Conservation (phyloP, 495 filamentous ascomycete species). For the Aspergillus conjunctus region DNA sequence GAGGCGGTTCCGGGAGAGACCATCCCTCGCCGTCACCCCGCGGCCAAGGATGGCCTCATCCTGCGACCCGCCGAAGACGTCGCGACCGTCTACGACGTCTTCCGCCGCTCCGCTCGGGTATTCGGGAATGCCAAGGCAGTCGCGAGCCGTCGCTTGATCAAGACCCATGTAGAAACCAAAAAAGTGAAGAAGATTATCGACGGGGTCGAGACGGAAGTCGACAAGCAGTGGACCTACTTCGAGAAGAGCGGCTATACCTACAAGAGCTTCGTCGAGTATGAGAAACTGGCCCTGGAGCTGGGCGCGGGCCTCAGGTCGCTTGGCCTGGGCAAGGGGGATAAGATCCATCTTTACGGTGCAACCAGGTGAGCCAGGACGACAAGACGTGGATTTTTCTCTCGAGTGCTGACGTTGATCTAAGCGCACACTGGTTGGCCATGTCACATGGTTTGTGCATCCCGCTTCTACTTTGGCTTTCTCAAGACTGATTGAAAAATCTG, state of each 20-base stretch:
- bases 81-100: constrained; percentile 82
- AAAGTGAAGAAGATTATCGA: constrained; percentile 97
- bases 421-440: constrained; percentile 77
- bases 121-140: constrained; percentile 89
- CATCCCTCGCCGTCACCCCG: constrained; percentile 78
- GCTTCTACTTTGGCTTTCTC: not conserved
- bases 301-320: constrained; percentile 80
- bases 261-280: constrained; percentile 86
- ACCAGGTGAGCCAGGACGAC: constrained; percentile 58
- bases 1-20: constrained; percentile 83
- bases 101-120: constrained; percentile 73
- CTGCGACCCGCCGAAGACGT: constrained; percentile 69
- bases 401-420: constrained; percentile 25
- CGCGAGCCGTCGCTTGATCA: constrained; percentile 76
- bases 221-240: constrained; percentile 96
- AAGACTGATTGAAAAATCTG: not conserved
- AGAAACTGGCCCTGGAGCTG: constrained; percentile 69
- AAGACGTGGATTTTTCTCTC: not conserved
- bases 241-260: constrained; percentile 88
- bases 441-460: constrained; percentile 56
- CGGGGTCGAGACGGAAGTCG: constrained; percentile 82
- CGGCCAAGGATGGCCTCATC: constrained; percentile 69
- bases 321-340: constrained; percentile 70
- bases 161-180: constrained; percentile 88
- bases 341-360: constrained; percentile 85